Conservation (phyloP, 163 green algal species). For the Trebouxiophyceae sp. region DNA sequence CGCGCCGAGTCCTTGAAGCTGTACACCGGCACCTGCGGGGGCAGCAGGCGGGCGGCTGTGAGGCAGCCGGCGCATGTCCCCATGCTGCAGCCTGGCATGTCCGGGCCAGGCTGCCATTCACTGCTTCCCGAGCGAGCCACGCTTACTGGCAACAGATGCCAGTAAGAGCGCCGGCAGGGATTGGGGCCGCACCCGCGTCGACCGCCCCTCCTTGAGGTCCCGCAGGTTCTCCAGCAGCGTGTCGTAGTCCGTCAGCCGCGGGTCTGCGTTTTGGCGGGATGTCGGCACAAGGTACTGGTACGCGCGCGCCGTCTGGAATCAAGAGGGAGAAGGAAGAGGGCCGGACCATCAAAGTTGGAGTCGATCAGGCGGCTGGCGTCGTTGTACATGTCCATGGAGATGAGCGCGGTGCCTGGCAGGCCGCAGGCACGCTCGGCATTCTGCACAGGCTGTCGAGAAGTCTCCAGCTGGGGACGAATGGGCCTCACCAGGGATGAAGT, state of each 20-base stretch:
- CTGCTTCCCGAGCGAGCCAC: no score
- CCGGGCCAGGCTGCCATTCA: no score
- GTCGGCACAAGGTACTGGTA: no score
- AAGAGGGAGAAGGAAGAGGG: neutral
- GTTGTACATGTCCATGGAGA: slow-evolving; percentile 99
- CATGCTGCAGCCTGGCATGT: neutral
- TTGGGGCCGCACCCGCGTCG: slow-evolving; percentile 66
- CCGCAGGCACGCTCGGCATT: slow-evolving; percentile 4
- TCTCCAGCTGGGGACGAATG: no score
- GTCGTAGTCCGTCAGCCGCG: slow-evolving; percentile 92
- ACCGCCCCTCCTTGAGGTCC: slow-evolving; percentile 66
- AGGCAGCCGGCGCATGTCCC: neutral
- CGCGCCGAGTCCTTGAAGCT: slow-evolving; percentile 86
- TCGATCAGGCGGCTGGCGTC: slow-evolving; percentile 88
- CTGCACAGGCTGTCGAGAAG: no score
- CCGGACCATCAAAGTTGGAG: slow-evolving; percentile 85
- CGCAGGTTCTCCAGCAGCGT: slow-evolving; percentile 82
- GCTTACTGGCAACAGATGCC: no score
- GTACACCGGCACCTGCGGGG: slow-evolving; percentile 81
- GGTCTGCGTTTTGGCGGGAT: no score
- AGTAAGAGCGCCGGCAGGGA: no score
- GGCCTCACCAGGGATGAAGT: slow-evolving; percentile 79
- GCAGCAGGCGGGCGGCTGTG: no score
- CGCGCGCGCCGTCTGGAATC: no score
- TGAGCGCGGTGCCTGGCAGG: slow-evolving; percentile 65